phyloP scores from a whole-genome alignment of 148 eudicot species.

The Fagopyrum homotropicum region DNA sequence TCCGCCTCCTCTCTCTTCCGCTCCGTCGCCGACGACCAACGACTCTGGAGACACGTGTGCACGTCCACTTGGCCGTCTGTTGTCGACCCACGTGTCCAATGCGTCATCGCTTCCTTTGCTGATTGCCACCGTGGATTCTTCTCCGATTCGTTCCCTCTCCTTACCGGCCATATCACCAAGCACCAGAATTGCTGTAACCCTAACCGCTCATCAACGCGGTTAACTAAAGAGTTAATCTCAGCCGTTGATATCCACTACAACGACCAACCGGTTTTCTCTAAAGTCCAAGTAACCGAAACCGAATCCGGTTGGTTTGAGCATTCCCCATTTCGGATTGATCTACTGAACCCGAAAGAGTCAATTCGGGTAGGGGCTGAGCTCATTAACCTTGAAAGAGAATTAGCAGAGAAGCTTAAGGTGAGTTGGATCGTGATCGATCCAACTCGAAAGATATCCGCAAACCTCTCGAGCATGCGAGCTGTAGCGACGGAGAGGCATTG shows the following conservation, averaged over 20 bases:
- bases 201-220: background rate
- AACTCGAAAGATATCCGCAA: constrained; percentile 29
- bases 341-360: constrained; percentile 38
- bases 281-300: constrained; percentile 32
- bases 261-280: constrained; percentile 30
- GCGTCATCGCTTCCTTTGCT: constrained; percentile 24
- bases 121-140: constrained; percentile 42
- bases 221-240: constrained; percentile 25
- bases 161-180: background rate
- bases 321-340: constrained; percentile 45
- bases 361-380: background rate
- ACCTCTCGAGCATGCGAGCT: constrained; percentile 39
- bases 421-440: constrained; percentile 75
- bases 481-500: constrained; percentile 38
- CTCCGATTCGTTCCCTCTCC: constrained; percentile 33
- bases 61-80: constrained; percentile 48
- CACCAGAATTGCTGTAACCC: constrained; percentile 1
- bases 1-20: constrained; percentile 30
- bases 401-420: constrained; percentile 30
- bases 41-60: constrained; percentile 39
- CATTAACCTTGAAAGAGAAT: background rate
- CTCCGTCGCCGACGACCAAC: constrained; percentile 23
- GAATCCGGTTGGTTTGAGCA: constrained; percentile 25
- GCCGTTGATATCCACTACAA: constrained; percentile 55
- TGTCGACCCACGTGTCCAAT: constrained; percentile 18